These are phyloP conservation scores for Solanum chmielewskii DNA, from an alignment of 257 asterid genomes.

Conservation along the genomic window DNA sequence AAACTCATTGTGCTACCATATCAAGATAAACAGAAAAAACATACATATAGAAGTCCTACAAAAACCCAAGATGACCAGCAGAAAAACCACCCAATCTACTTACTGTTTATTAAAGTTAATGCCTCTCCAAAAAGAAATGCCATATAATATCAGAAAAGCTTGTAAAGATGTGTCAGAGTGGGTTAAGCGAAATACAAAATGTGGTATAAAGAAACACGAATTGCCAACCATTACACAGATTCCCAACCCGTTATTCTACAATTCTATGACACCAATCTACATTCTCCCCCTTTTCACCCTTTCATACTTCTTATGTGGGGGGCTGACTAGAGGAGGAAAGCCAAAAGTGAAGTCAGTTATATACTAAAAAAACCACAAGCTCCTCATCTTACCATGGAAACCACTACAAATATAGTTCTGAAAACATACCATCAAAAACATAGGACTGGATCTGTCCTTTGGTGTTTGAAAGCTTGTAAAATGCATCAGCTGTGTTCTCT, in stretches of 20 bases:
- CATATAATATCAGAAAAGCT: not conserved
- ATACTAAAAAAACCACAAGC: not conserved
- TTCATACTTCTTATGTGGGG: not conserved
- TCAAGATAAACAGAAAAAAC: not conserved
- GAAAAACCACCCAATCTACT: not conserved
- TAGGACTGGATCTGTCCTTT: constrained; percentile 25
- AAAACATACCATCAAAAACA: constrained; percentile 26
- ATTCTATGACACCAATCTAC: not conserved
- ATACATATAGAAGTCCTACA: not conserved
- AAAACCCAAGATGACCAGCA: not conserved
- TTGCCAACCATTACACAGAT: not conserved
- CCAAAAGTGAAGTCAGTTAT: not conserved
- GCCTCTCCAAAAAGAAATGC: not conserved
- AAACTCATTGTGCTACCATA: not conserved
- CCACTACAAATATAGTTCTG: not conserved
- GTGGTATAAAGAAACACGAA: not conserved
- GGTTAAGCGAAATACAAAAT: not conserved
- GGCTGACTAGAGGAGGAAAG: not conserved
- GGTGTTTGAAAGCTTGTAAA: constrained; percentile 25
- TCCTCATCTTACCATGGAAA: not conserved
- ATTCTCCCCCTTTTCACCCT: not conserved
- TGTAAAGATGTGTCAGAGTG: not conserved
- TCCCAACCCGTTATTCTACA: not conserved
- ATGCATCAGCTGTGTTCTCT: constrained; percentile 24
- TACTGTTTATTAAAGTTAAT: not conserved